Base-by-base conservation (phyloP, 2,329 filamentous ascomycete genomes). In the Colletotrichum tanaceti region DNA sequence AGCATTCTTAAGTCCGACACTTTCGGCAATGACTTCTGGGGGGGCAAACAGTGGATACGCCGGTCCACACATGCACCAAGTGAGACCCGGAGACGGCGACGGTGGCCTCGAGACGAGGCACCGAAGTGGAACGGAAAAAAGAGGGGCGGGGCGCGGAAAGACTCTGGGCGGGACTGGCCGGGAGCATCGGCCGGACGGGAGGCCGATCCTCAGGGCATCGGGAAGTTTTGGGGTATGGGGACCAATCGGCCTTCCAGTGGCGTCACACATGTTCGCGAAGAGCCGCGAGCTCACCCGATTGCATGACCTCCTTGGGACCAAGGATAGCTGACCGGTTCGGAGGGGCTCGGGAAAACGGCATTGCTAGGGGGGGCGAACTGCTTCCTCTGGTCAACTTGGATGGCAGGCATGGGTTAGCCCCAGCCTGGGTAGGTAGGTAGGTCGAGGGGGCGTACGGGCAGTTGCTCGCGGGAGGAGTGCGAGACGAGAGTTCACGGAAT, bases 301-400 rank as follows among this genome's bases (percentile, higher is more conserved):
- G 16, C 49, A 55, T 55, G 46, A 52, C 39, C 55, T 47, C 65
- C 59, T 46, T 44, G 57, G 57, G 58, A 6, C 58, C 64, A 52
- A 66, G 58, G 57, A 44, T 44, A n/a, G 20, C 18, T 41, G 39
- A 38, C n/a, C 38, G 20, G 24, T 54, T 58, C 46, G 65, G 61
- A 53, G 65, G 9, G 35, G 39, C 54, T 68, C 65, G 61, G 61
- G 54, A 43, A 60, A 43, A 50, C 61, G 61, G 61, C 61, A 54
- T 55, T 32, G 7, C 1, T 32, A 32, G 9, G 11, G 24, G 32
- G 22, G 50, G 39, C 9, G 24, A 32, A 32, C 32, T 32, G 47
- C 11, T 35, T 41, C 46, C 53, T 58, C 35, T 47, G 16, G 47
- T n/a, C 61, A 38, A 10, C 28, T 32, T 24, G 32, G 41, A 22